These are phyloP conservation scores for Aegilops umbellulata DNA, from an alignment of 176 grass and related monocot species.

Conservation along the genomic window DNA sequence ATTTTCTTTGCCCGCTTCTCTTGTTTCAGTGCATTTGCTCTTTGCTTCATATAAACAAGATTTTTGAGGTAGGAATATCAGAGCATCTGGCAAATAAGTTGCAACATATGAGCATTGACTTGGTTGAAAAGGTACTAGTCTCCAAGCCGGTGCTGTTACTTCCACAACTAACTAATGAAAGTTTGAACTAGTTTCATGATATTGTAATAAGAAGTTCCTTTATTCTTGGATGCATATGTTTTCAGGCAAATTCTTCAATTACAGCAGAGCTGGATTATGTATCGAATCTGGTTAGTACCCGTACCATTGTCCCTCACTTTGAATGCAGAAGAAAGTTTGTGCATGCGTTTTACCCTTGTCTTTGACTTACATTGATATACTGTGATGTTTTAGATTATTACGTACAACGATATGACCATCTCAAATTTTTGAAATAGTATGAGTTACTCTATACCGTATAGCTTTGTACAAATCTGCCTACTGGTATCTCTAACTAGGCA, in stretches of 20 bases:
- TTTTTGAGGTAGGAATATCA: conserved; percentile 95
- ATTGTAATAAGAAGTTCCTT: not conserved
- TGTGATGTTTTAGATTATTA: not conserved
- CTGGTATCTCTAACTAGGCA: not conserved
- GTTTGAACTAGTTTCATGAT: conserved; percentile 22
- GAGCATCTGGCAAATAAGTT: conserved; percentile 76
- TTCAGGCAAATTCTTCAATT: conserved; percentile 88
- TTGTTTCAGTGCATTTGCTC: conserved; percentile 81
- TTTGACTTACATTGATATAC: not conserved
- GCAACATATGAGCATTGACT: conserved; percentile 63
- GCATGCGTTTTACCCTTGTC: not conserved
- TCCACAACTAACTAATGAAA: conserved; percentile 3
- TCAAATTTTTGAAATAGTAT: not conserved
- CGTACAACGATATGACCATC: not conserved
- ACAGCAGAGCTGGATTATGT: conserved; percentile 85
- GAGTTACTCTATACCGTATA: not conserved
- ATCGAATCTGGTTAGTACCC: conserved; percentile 74
- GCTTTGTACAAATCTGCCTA: not conserved
- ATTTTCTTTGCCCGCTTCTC: not conserved
- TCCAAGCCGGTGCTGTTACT: not conserved
- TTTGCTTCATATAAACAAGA: conserved; percentile 91
- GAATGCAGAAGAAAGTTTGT: not conserved
- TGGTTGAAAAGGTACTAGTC: conserved; percentile 69
- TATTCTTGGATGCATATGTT: conserved; percentile 28
- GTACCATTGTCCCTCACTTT: conserved; percentile 6